Percentiles rank a stretch among this genome's conserved stretches.
Evolutionary conservation across 306 rosid genomes (phyloP).

Genomic region (Heteromeles arbutifolia): DNA sequence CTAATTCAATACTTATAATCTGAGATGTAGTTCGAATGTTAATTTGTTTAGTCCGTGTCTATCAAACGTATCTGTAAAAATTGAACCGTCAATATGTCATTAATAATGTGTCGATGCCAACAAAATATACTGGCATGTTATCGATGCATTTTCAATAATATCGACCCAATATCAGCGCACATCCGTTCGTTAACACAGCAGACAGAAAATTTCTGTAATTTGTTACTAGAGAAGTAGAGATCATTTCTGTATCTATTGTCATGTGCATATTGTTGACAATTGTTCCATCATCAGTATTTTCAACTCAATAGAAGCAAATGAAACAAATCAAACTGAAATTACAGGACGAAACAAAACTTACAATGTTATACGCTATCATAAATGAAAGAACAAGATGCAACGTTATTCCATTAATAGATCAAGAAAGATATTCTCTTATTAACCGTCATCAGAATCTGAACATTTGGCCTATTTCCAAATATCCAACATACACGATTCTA

Average conservation of each 20-base stretch:
- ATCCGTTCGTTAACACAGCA: no score
- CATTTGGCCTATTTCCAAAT: constrained; percentile 21
- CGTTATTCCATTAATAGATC: constrained; percentile 17
- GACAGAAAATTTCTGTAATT: no score
- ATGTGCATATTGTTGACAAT: not conserved
- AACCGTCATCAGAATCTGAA: constrained; percentile 27
- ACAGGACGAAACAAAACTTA: not conserved
- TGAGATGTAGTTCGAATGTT: no score
- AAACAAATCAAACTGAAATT: constrained; percentile 8
- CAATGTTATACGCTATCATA: not conserved
- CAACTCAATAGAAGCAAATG: not conserved
- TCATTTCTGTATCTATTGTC: not conserved
- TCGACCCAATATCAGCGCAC: not conserved
- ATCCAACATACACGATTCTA: constrained; percentile 22
- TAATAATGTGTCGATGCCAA: not conserved
- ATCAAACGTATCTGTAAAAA: no score
- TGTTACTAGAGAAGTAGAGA: no score
- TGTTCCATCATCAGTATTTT: not conserved
- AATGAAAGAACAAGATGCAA: not conserved
- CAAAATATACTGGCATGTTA: not conserved
- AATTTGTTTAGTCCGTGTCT: not conserved
- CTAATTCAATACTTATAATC: no score
- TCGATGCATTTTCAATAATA: not conserved
- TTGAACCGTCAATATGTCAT: not conserved
- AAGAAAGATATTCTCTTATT: constrained; percentile 47